Base-by-base conservation (phyloP, 352 stramenopile species). In the Peronospora belbahrii region DNA sequence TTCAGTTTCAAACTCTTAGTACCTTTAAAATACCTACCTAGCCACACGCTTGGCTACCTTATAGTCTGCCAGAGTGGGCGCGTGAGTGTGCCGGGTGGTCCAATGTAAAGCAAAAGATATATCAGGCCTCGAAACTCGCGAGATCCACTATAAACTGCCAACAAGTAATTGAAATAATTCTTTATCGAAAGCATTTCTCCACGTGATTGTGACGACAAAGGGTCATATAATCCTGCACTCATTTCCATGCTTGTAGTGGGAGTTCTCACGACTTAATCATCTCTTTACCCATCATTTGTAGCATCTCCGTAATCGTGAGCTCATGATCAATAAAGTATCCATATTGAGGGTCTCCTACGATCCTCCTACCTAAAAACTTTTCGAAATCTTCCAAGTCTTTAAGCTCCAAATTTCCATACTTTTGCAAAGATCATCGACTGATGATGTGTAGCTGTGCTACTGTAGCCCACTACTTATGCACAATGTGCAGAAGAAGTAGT, bases 161-260 rank as follows among this genome's bases (percentile, higher is more conserved):
- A 69, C 46, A 1, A 69, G 27, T 0, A 57, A 67, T 42, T 67
- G 57, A 28, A 71, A n/a, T n/a, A 67, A 10, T 10, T 54, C n/a
- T 41, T 42, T 0, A 59, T 20, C 1, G 45, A 65, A 34, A 1
- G 35, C 15, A n/a, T 6, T 17, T 36, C 18, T 36, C 31, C 31
- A 17, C 31, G 62, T 61, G 44, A 33, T 0, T 25, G 3, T 6
- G 6, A 3, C 6, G 22, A 6, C 3, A 25, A 6, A 6, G 6
- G 6, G 3, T 25, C 22, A 6, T 25, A 6, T 25, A 14, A 36
- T 17, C 11, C 13, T 17, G 9, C 6, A 36, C 8, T 4, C 31
- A 18, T 18, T 17, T 36, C 31, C 11, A 36, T 14, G 4, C 18
- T 17, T 36, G 17, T 18, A 36, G 2, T 36, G 10, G 13, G 31